These are phyloP conservation scores for Inosperma sp. DNA, from an alignment of 768 basidiomycete genomes.

Conservation along the genomic window DNA sequence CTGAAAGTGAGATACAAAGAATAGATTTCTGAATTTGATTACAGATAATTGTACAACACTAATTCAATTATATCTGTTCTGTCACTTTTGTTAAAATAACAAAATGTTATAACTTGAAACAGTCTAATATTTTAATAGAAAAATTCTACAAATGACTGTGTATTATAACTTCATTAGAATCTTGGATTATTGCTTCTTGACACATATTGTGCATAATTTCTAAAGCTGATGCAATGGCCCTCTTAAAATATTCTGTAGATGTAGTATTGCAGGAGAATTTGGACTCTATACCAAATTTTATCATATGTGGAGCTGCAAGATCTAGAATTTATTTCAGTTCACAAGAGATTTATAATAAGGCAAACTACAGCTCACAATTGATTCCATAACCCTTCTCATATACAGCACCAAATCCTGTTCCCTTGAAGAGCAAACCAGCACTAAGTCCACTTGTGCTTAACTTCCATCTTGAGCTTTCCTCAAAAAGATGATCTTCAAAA, in stretches of 20 bases:
- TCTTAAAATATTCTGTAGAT: conserved; percentile 67
- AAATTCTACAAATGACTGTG: conserved; percentile 28
- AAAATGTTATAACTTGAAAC: no score
- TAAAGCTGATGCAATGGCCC: conserved; percentile 56
- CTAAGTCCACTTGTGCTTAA: conserved; percentile 87
- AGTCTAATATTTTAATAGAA: no score
- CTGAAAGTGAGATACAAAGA: conserved; percentile 2
- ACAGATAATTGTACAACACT: conserved; percentile 1
- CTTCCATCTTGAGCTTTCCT: conserved; percentile 76
- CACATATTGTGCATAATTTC: conserved; percentile 65
- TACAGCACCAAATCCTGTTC: conserved; percentile 84
- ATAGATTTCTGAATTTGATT: conserved; percentile 7
- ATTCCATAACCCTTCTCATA: conserved; percentile 91
- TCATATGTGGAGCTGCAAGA: conserved; percentile 65
- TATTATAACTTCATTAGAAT: conserved; percentile 9
- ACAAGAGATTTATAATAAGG: neutral
- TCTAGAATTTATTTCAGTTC: conserved; percentile 49
- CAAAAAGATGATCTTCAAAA: conserved; percentile 76
- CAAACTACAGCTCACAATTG: conserved; percentile 49
- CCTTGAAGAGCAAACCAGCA: conserved; percentile 79
- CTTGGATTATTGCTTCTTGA: conserved; percentile 17
- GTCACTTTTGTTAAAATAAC: no score
- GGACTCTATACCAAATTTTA: conserved; percentile 94
- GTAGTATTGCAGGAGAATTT: conserved; percentile 69
- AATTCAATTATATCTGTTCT: no score